A percentile compares a stretch with the other conserved stretches of the same genome.
Evolutionary conservation across 2,329 filamentous ascomycete genomes (phyloP).

Genomic region (Botryotinia narcissicola): DNA sequence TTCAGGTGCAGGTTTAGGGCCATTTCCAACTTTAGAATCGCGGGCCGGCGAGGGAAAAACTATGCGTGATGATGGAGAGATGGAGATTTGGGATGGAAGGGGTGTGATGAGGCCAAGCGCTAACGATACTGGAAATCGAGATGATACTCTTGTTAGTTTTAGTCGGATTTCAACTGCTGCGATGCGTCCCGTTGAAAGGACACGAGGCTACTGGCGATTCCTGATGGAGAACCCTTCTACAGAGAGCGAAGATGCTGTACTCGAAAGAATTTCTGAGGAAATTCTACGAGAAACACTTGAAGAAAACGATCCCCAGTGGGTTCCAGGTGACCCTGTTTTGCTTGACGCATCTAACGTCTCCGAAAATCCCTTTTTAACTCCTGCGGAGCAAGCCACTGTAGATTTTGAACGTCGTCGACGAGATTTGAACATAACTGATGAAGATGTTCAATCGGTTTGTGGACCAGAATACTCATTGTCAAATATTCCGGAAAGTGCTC

Average conservation of each 20-base stretch:
- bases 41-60: constrained; percentile 63
- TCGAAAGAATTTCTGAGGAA: constrained; percentile 22
- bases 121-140: constrained; percentile 58
- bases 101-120: constrained; percentile 59
- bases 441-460: constrained; percentile 35
- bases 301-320: background rate
- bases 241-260: constrained; percentile 27
- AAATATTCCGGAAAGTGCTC: constrained; percentile 27
- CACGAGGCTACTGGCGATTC: constrained; percentile 32
- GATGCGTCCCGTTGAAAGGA: constrained; percentile 2
- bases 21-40: constrained; percentile 59
- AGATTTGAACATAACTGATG: constrained; percentile 33
- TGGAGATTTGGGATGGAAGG: constrained; percentile 60
- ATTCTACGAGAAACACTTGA: background rate
- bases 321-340: background rate
- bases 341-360: background rate
- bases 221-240: constrained; percentile 34
- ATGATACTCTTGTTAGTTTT: constrained; percentile 53
- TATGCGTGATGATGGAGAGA: constrained; percentile 64
- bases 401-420: constrained; percentile 30
- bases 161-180: constrained; percentile 10
- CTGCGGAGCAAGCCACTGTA: background rate
- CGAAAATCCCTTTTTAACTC: background rate
- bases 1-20: constrained; percentile 25
- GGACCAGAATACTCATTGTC: constrained; percentile 31